These are phyloP conservation scores for Penstemon barbatus DNA, from an alignment of 257 asterid species.

Conservation along the genomic window DNA sequence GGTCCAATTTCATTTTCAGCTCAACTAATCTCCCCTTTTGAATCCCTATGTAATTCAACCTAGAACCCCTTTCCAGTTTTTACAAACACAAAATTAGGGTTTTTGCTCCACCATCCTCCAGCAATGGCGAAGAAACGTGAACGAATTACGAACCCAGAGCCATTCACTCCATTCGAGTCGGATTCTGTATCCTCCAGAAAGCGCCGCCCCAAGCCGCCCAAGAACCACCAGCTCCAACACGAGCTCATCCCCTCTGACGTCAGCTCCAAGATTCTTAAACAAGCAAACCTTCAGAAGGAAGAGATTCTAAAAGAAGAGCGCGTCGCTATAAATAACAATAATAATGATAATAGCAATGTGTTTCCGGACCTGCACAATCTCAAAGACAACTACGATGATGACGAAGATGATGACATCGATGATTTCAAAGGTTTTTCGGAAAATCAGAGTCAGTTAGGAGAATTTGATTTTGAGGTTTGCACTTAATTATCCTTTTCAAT, in stretches of 20 bases:
- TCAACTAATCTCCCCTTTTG: too few relatives aligned
- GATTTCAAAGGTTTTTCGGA: slow-evolving; percentile 70
- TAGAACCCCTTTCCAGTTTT: too few relatives aligned
- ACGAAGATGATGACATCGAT: slow-evolving; percentile 66
- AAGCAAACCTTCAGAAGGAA: slow-evolving; percentile 79
- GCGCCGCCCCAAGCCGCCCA: slow-evolving; percentile 69
- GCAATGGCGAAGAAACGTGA: slow-evolving; percentile 76
- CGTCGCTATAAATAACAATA: slow-evolving; percentile 28
- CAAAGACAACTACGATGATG: slow-evolving; percentile 33
- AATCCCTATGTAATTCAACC: too few relatives aligned
- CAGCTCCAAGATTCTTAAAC: slow-evolving; percentile 78
- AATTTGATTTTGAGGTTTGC: slow-evolving; percentile 60
- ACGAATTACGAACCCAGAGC: slow-evolving; percentile 80
- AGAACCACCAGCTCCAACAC: slow-evolving; percentile 67
- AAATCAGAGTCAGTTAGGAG: slow-evolving; percentile 64
- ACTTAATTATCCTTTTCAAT: not conserved
- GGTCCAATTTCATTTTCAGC: too few relatives aligned
- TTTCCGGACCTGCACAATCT: slow-evolving; percentile 35
- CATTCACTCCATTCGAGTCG: slow-evolving; percentile 54
- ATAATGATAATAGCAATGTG: slow-evolving; percentile 21
- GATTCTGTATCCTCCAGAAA: slow-evolving; percentile 58
- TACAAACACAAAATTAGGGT: slow-evolving; percentile 14
- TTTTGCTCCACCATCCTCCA: slow-evolving; percentile 12
- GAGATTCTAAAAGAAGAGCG: slow-evolving; percentile 79
- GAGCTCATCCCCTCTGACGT: slow-evolving; percentile 63